Conservation (phyloP, 2,329 filamentous ascomycete species). For the Trichoderma citrinoviride region DNA sequence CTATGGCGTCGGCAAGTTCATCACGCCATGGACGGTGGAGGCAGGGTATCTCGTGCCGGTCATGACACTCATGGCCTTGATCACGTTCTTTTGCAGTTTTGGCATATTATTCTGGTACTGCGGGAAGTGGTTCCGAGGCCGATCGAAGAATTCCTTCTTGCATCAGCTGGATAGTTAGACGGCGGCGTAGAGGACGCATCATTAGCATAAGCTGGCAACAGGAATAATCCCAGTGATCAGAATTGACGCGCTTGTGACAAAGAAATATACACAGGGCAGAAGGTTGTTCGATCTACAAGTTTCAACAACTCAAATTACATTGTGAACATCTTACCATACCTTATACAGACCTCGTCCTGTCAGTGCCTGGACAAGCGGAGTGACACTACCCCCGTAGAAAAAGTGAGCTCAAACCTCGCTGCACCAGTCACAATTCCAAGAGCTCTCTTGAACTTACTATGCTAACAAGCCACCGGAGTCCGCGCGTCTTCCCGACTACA, state of each 20-base stretch:
- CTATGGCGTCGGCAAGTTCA: slow-evolving; percentile 12
- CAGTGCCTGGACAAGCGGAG: background rate
- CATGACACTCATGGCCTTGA: slow-evolving; percentile 14
- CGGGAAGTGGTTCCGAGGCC: slow-evolving; percentile 4
- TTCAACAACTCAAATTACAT: no score
- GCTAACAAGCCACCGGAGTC: slow-evolving; percentile 35
- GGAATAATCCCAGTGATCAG: no score
- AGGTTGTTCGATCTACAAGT: no score
- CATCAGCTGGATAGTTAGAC: slow-evolving; percentile 1
- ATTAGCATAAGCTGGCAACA: no score
- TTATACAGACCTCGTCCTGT: no score
- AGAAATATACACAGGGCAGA: no score
- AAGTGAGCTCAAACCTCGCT: background rate
- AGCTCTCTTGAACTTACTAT: slow-evolving; percentile 38
- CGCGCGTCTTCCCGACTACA: slow-evolving; percentile 33
- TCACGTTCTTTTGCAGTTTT: slow-evolving; percentile 11
- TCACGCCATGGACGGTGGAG: slow-evolving; percentile 6
- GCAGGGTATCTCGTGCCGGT: background rate
- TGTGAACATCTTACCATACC: no score
- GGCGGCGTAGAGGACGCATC: background rate
- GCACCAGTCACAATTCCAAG: slow-evolving; percentile 38
- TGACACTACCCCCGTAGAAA: background rate
- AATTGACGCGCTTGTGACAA: no score
- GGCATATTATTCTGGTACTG: background rate
- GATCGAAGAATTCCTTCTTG: background rate